Evolutionary conservation across 1,284 basidiomycete genomes (phyloP), one percentile per base, ranked within the genome.

Genomic region (Ganoderma meredithae): DNA sequence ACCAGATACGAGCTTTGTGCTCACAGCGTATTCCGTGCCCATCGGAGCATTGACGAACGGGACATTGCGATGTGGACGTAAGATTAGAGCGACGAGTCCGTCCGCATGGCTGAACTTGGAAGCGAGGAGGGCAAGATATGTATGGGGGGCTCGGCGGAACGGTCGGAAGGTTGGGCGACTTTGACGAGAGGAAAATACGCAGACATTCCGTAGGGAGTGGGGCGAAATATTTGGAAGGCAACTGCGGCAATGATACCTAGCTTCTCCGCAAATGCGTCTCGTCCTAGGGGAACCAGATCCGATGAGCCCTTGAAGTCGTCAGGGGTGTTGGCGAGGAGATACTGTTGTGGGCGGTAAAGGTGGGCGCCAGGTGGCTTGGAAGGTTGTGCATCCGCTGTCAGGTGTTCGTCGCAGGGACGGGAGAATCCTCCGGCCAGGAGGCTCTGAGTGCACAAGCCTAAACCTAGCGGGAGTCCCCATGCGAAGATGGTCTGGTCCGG

Each of bases 401-500:
- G 41, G 47, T 49, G 47, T 22, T 3, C 47, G 13, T 49, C 47
- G 10, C 8, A 25, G 47, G 47, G 47, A 25, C 22, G 47, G 25
- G 47, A 49, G 22, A 49, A 49, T 13, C 22, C 4, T 12, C 7
- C 22, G n/a, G n/a, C 2, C 47, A 25, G 22, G 47, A 49, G 47
- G 9, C 47, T 13, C 22, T 25, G 22, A 31, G 31, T 31, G 31
- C 31, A 31, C 27, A 31, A 31, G 27, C 27, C 27, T 31, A 31
- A 31, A 31, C 3, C 31, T 31, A 31, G 31, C 31, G 31, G 31
- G 31, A 31, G 31, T 31, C 31, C 31, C 60, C 60, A 61, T 25
- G 60, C 60, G 31, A 61, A 61, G 60, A 61, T 44, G 13, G 60
- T 27, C n/a, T 61, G 60, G 41, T 61, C 60, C 3, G 36, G n/a